Conservation (phyloP, 768 basidiomycete genomes). For the Sporobolomyces roseus region DNA sequence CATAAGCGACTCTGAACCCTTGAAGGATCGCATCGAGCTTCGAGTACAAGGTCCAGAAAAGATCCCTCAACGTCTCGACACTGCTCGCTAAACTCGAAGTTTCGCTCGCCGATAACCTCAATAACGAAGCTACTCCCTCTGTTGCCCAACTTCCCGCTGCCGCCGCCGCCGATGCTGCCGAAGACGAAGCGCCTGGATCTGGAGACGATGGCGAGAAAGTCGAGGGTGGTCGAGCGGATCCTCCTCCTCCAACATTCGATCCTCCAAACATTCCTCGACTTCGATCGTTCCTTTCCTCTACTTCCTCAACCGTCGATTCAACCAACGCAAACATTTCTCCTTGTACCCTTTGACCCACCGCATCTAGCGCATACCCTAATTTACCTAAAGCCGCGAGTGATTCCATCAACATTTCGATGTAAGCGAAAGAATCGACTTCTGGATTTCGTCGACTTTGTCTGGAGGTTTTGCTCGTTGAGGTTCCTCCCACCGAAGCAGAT, state of each 20-base stretch:
- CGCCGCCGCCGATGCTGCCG: background rate
- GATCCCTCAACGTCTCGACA: constrained; percentile 78
- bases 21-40: constrained; percentile 92
- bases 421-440: constrained; percentile 86
- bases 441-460: constrained; percentile 57
- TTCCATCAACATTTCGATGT: constrained; percentile 87
- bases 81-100: constrained; percentile 56
- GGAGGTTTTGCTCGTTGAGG: background rate
- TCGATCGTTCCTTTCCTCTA: constrained; percentile 69
- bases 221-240: constrained; percentile 3
- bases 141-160: constrained; percentile 20
- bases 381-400: constrained; percentile 87
- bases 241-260: constrained; percentile 2
- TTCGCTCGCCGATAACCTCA: constrained; percentile 35
- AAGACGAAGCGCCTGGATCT: background rate
- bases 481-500: background rate
- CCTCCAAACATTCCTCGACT: background rate
- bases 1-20: constrained; percentile 80
- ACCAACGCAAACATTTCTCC: constrained; percentile 78
- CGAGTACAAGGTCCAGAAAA: constrained; percentile 96
- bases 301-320: constrained; percentile 82
- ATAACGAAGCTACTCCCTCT: constrained; percentile 27
- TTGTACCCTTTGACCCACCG: constrained; percentile 73
- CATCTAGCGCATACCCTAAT: constrained; percentile 76
- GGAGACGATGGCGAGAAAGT: constrained; percentile 17